Base-by-base conservation (phyloP, 225 moss, liverwort and hornwort genomes). In the Neckera pumila region DNA sequence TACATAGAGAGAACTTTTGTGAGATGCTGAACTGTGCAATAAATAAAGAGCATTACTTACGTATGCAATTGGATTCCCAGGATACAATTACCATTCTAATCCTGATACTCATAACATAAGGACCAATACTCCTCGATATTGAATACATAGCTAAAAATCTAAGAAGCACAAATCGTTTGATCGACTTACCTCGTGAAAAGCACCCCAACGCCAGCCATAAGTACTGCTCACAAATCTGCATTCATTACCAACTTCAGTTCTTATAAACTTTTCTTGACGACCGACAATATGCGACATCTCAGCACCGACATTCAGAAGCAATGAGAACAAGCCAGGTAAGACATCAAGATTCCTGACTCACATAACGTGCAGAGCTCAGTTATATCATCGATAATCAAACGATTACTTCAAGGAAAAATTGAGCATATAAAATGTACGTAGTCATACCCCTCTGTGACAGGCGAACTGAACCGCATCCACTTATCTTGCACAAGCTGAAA, bases 131-230 rank as follows among this genome's bases (percentile, higher is more conserved):
- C n/a, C 70, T 76, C 62, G 71, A 73, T 72, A 72, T 12, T 42
- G 40, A 72, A 87, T 47, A 80, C 83, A 65, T 45, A 76, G 59
- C 49, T 78, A 56, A 89, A 58, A 59, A 51, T 54, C 42, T 69
- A 76, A 49, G 87, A 66, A 84, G 80, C 64, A 80, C 43, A 63
- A 76, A 75, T 54, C 65, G 49, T 79, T 40, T 40, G 63, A 57
- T 84, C 83, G 62, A 72, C 38, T 86, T 84, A 97, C 96, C 94
- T 95, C 95, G 84, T 97, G 97, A 93, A 96, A 97, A 89, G 96
- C 97, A 90, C 96, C 95, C 97, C 95, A 97, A 82, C 96, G 95
- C 97, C 95, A 96, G 89, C 96, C 97, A 79, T 93, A 97, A 27
- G 93, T 90, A 89, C 96, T 97, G 91, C 95, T 97, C 85, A 96